Conservation (phyloP, 2,329 filamentous ascomycete genomes). For the Xylariaceae sp. region DNA sequence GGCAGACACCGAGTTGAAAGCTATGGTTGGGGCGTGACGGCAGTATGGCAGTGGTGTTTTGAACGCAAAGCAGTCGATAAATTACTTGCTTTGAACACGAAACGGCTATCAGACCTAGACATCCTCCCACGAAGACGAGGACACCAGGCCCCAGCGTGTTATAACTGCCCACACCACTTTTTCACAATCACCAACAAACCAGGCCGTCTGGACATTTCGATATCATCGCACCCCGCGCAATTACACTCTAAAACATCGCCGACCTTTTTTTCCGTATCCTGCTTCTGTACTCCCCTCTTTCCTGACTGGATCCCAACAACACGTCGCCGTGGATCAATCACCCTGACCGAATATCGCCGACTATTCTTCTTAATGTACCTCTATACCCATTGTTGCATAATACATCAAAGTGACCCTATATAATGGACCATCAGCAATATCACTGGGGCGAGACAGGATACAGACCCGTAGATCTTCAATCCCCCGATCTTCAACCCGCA, state of each 20-base stretch:
- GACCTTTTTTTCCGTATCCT: not conserved
- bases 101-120: not conserved
- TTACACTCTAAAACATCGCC: not conserved
- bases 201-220: no score
- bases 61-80: not conserved
- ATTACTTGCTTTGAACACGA: slow-evolving; percentile 1
- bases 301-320: no score
- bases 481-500: no score
- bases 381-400: no score
- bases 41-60: no score
- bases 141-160: not conserved
- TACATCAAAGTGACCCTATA: no score
- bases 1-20: not conserved
- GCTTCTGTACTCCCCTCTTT: no score
- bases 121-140: not conserved
- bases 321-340: no score
- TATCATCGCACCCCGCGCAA: not conserved
- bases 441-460: not conserved
- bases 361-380: not conserved
- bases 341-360: not conserved
- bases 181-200: no score
- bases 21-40: slow-evolving; percentile 1
- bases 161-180: not conserved
- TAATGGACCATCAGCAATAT: not conserved
- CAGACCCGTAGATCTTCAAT: slow-evolving; percentile 1